Evolutionary conservation across 345 rosid species (phyloP).

Genomic region (Ailanthus altissimus): DNA sequence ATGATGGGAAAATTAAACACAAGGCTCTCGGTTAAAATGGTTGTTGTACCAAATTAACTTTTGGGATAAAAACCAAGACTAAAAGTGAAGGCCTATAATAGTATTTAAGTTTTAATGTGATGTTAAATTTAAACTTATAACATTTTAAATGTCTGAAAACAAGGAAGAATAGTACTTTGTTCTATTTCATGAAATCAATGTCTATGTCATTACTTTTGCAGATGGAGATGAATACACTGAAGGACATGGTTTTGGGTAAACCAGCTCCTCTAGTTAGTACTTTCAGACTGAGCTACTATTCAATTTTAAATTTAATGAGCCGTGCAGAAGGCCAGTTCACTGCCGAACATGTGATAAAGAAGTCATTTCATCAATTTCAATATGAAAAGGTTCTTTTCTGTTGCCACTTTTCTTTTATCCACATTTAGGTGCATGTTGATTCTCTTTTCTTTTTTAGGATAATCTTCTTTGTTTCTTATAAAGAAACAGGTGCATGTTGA

Average conservation of each 20-base stretch:
- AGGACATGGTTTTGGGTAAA: conserved; percentile 95
- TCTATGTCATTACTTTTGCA: conserved; percentile 30
- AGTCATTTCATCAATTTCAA: conserved; percentile 97
- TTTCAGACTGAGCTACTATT: conserved; percentile 94
- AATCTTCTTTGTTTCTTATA: no score
- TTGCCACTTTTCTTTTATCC: conserved; percentile 8
- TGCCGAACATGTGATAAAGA: conserved; percentile 92
- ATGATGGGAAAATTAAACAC: neutral
- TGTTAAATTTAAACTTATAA: neutral
- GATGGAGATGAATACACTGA: conserved; percentile 94
- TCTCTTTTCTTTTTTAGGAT: no score
- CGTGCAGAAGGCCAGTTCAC: conserved; percentile 99
- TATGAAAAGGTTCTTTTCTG: conserved; percentile 75
- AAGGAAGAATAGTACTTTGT: conserved; percentile 14
- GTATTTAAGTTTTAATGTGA: neutral
- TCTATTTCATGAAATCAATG: conserved; percentile 16
- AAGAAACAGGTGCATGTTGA: neutral
- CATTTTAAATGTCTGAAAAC: conserved; percentile 9
- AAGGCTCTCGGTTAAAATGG: neutral
- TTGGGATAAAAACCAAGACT: neutral
- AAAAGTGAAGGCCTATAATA: neutral
- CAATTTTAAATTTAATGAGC: conserved; percentile 94
- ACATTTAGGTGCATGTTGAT: neutral
- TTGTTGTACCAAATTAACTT: neutral
- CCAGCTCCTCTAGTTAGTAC: conserved; percentile 99